Percentiles rank a stretch among this genome's conserved stretches.
These are phyloP conservation scores for Trichoderma sp. DNA, from an alignment of 2,329 filamentous ascomycete species.

Conservation along the genomic window DNA sequence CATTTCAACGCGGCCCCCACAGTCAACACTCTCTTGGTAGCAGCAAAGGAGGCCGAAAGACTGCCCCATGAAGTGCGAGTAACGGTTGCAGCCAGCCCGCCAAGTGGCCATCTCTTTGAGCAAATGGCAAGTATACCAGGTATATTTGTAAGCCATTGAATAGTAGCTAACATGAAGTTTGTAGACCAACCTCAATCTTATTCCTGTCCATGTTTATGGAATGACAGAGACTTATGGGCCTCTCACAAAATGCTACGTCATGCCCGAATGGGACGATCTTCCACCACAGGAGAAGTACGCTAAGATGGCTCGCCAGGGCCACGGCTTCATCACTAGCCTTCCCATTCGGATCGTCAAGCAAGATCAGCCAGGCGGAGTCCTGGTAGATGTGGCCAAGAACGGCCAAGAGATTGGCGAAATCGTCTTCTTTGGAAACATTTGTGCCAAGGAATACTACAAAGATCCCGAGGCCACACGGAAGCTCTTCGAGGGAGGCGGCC, in stretches of 20 bases:
- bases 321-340: slow-evolving; percentile 82
- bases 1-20: slow-evolving; percentile 97
- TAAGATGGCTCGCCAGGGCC: slow-evolving; percentile 90
- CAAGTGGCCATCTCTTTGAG: slow-evolving; percentile 86
- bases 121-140: slow-evolving; percentile 65
- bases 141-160: background rate
- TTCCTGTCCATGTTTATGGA: slow-evolving; percentile 92
- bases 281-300: slow-evolving; percentile 74
- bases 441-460: slow-evolving; percentile 87
- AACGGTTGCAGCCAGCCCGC: slow-evolving; percentile 89
- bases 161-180: background rate
- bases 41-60: slow-evolving; percentile 68
- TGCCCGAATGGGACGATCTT: slow-evolving; percentile 80
- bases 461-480: slow-evolving; percentile 81
- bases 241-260: slow-evolving; percentile 87
- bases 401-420: slow-evolving; percentile 57
- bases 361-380: slow-evolving; percentile 62
- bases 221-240: slow-evolving; percentile 87
- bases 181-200: slow-evolving; percentile 66
- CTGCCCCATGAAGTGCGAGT: slow-evolving; percentile 74
- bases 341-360: slow-evolving; percentile 80
- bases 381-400: slow-evolving; percentile 48
- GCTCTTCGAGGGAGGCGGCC: slow-evolving; percentile 80
- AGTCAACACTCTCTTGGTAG: slow-evolving; percentile 90
- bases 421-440: slow-evolving; percentile 88